Evolutionary conservation across 2,329 filamentous ascomycete species (phyloP).

Genomic region (Curvularia eragrostidis): DNA sequence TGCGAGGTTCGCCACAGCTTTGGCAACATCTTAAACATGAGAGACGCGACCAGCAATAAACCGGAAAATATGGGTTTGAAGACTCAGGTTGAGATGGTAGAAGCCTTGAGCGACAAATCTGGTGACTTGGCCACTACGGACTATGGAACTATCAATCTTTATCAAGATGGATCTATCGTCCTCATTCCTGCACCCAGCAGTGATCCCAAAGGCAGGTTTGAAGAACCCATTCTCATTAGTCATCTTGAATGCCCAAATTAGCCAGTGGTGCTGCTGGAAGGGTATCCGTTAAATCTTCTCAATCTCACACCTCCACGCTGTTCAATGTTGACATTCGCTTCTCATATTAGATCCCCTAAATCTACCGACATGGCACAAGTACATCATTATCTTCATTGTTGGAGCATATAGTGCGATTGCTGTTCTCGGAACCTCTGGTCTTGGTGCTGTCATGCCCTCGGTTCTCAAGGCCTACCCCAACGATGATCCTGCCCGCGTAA

Average conservation of each 20-base stretch:
- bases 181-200: not conserved
- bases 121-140: not conserved
- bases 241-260: not conserved
- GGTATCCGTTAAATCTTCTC: not conserved
- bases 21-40: not conserved
- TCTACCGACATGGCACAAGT: not conserved
- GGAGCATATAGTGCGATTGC: not conserved
- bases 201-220: not conserved
- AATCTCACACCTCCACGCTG: not conserved
- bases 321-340: not conserved
- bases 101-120: not conserved
- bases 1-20: not conserved
- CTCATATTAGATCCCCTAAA: not conserved
- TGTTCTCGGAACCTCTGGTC: not conserved
- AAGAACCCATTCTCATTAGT: not conserved
- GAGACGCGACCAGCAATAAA: not conserved
- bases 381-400: not conserved
- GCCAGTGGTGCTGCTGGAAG: not conserved
- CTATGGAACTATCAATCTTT: not conserved
- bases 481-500: not conserved
- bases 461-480: not conserved
- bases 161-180: not conserved
- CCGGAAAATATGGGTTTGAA: not conserved
- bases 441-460: not conserved
- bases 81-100: not conserved